Percentiles rank a stretch among this genome's conserved stretches.
phyloP scores from a whole-genome alignment of 352 stramenopile genomes.

The Globisporangium rhizosaccharum region DNA sequence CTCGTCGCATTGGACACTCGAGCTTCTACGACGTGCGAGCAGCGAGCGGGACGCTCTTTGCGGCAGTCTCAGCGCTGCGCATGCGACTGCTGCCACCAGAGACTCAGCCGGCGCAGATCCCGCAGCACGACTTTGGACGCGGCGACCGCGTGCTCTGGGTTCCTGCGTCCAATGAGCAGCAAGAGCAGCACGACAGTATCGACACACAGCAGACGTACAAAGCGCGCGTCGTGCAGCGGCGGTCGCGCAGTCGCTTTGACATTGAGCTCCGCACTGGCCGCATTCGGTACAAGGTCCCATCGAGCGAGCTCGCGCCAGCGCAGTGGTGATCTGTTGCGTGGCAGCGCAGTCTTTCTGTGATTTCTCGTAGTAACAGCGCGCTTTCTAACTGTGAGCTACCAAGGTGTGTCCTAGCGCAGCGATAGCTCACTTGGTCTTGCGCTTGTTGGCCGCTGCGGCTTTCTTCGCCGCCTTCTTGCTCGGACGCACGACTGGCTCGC shows the following conservation, averaged over 20 bases:
- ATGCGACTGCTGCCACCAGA: conserved; percentile 28
- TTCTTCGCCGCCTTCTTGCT: conserved; percentile 78
- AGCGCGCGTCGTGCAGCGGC: conserved; percentile 31
- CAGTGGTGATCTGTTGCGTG: background rate
- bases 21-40: conserved; percentile 56
- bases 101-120: conserved; percentile 8
- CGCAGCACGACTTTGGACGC: conserved; percentile 18
- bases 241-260: conserved; percentile 37
- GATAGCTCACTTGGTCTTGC: conserved; percentile 53
- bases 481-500: conserved; percentile 37
- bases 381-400: background rate
- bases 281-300: conserved; percentile 33
- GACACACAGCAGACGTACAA: conserved; percentile 28
- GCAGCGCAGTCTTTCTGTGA: too few species aligned
- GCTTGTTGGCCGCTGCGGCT: conserved; percentile 33
- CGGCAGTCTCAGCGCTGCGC: conserved; percentile 34
- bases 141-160: conserved; percentile 37
- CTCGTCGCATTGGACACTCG: conserved; percentile 29
- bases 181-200: conserved; percentile 3
- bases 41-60: conserved; percentile 38
- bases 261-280: conserved; percentile 42
- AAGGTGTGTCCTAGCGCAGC: background rate
- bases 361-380: background rate
- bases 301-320: conserved; percentile 31
- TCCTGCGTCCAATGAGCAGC: conserved; percentile 5